Conservation (phyloP, 768 basidiomycete species). For the Candolleomyces efflorescens region DNA sequence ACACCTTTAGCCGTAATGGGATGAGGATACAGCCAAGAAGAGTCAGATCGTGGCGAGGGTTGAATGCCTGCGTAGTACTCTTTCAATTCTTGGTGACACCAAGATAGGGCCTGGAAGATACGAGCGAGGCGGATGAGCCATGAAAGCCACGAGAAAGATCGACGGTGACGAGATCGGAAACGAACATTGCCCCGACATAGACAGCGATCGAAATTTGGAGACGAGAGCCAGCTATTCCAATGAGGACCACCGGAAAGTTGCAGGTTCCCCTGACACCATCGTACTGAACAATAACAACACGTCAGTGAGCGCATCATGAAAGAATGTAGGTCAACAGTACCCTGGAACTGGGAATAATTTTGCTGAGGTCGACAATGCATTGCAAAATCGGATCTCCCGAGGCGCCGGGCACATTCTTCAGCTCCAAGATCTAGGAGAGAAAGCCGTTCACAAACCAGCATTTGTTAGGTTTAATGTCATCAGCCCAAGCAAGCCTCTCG, state of each 20-base stretch:
- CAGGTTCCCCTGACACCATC: background rate
- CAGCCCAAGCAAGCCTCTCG: background rate
- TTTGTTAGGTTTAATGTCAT: background rate
- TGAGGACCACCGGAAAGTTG: slow-evolving; percentile 2
- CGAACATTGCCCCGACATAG: background rate
- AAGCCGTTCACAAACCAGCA: background rate
- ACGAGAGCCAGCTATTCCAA: background rate
- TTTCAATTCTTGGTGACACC: background rate
- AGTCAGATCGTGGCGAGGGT: background rate
- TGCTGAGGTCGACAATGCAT: slow-evolving; percentile 1
- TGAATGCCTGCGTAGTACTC: background rate
- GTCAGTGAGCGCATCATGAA: background rate
- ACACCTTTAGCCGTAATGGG: slow-evolving; percentile 10
- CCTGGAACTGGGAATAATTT: background rate
- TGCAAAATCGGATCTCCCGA: background rate
- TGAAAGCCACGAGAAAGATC: background rate
- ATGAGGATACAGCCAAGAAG: slow-evolving; percentile 9
- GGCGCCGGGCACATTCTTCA: background rate
- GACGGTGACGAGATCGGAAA: background rate
- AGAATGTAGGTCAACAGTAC: background rate
- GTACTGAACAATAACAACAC: background rate
- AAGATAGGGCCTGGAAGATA: background rate
- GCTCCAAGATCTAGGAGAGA: background rate
- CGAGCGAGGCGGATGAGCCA: background rate
- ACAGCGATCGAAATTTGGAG: slow-evolving; percentile 1